Evolutionary conservation across 306 rosid species (phyloP).

Genomic region (Glycine soja): DNA sequence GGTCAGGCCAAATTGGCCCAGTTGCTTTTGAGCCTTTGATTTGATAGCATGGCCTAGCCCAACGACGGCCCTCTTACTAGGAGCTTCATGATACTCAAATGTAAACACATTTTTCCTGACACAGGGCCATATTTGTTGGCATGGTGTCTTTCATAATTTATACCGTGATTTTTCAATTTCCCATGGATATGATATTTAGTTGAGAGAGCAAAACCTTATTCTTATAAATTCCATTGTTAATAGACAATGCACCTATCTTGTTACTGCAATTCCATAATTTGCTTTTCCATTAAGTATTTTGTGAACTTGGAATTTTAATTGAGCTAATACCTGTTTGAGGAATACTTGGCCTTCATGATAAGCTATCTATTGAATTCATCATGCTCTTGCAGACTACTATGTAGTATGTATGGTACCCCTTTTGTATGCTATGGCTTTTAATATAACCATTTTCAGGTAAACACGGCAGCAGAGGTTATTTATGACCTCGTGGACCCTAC

Average conservation of each 20-base stretch:
- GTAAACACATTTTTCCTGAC: neutral
- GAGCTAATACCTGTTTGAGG: conserved; percentile 31
- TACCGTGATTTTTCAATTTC: neutral
- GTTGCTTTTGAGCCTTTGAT: too few relatives aligned
- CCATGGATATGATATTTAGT: neutral
- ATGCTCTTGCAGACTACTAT: neutral
- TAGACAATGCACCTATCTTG: neutral
- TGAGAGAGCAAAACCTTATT: neutral
- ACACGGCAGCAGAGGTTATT: conserved; percentile 92
- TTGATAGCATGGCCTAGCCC: too few relatives aligned
- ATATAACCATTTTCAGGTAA: conserved; percentile 62
- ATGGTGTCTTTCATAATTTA: neutral
- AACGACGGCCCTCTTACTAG: neutral
- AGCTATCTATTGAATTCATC: neutral
- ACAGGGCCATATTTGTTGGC: neutral
- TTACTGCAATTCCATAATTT: conserved; percentile 10
- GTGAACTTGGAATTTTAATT: neutral
- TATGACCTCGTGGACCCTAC: conserved; percentile 94
- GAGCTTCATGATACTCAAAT: conserved; percentile 5
- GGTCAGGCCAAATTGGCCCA: too few relatives aligned
- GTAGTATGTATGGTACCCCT: neutral
- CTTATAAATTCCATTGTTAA: neutral
- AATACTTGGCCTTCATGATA: conserved; percentile 23
- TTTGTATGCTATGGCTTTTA: conserved; percentile 22
- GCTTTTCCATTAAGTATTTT: neutral